phyloP scores from a whole-genome alignment of 208 protist genomes.

The Trypanosoma avium region DNA sequence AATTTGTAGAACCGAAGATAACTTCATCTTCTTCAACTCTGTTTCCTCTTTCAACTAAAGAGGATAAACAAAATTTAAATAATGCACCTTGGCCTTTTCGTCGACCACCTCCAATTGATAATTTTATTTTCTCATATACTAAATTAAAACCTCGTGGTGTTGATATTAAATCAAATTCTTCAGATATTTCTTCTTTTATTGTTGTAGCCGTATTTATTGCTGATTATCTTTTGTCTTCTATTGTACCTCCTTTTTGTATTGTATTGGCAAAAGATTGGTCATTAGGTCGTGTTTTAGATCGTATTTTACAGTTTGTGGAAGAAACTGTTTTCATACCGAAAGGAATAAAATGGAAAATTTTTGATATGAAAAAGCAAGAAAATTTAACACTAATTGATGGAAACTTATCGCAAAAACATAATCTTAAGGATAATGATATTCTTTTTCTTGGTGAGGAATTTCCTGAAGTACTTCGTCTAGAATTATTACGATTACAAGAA shows the following conservation, averaged over 20 bases:
- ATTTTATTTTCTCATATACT: conserved; percentile 41
- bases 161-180: neutral
- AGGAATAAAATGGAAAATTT: conserved; percentile 18
- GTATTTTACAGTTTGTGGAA: conserved; percentile 35
- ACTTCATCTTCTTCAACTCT: too few species aligned
- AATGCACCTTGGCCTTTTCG: conserved; percentile 53
- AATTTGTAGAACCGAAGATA: neutral
- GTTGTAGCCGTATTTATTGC: conserved; percentile 47
- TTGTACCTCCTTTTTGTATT: conserved; percentile 43
- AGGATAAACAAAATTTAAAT: neutral
- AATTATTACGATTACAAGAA: conserved; percentile 39
- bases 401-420: neutral
- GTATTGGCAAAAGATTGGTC: conserved; percentile 50
- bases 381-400: neutral
- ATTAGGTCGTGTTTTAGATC: conserved; percentile 36
- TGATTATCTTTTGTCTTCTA: conserved; percentile 21
- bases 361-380: conserved; percentile 19
- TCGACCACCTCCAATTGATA: conserved; percentile 42
- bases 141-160: conserved; percentile 42
- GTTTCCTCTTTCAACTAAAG: too few species aligned
- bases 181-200: conserved; percentile 26
- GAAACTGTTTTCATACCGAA: conserved; percentile 6
- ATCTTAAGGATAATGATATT: conserved; percentile 48
- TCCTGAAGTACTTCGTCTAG: conserved; percentile 29
- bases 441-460: conserved; percentile 43